A percentile compares a stretch with the other conserved stretches of the same genome.
Evolutionary conservation across 169 alveolate species (phyloP).

Genomic region (Eimeria mitis): DNA sequence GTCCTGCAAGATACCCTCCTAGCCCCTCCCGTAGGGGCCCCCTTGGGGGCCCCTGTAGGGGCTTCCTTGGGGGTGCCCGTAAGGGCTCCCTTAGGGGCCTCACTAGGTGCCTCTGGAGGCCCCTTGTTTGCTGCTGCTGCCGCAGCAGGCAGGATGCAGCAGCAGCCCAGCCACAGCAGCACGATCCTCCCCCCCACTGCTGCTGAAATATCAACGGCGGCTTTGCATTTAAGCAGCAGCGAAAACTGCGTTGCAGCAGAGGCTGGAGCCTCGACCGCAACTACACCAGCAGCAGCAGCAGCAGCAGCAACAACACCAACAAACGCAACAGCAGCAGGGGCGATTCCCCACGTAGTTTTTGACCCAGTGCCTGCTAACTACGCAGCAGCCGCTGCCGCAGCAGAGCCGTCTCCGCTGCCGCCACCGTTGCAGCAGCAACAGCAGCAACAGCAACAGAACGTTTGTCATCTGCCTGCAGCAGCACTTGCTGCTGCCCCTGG

Average conservation of each 20-base stretch:
- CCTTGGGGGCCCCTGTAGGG: not conserved
- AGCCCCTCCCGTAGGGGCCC: not conserved
- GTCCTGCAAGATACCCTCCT: too few relatives aligned
- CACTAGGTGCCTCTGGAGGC: not conserved
- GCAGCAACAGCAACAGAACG: not conserved
- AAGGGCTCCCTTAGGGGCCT: not conserved
- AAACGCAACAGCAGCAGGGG: not conserved
- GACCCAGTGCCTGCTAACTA: not conserved
- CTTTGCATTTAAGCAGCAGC: not conserved
- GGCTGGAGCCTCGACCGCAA: not conserved
- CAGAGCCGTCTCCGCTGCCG: too few relatives aligned
- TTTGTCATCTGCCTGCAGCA: not conserved
- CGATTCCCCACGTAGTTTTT: not conserved
- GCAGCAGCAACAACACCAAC: not conserved
- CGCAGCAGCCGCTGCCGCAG: not conserved
- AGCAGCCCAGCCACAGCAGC: not conserved
- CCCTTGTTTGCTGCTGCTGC: slow-evolving; percentile 6
- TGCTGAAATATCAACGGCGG: not conserved
- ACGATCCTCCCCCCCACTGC: not conserved
- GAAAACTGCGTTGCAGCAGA: not conserved
- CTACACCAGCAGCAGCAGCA: not conserved
- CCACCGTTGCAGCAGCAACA: not conserved
- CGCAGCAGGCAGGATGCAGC: not conserved
- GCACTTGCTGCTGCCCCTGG: not conserved
- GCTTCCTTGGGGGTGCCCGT: not conserved